Base-by-base conservation (phyloP, 106 monocot species). In the Alisma plantagoaquatica region DNA sequence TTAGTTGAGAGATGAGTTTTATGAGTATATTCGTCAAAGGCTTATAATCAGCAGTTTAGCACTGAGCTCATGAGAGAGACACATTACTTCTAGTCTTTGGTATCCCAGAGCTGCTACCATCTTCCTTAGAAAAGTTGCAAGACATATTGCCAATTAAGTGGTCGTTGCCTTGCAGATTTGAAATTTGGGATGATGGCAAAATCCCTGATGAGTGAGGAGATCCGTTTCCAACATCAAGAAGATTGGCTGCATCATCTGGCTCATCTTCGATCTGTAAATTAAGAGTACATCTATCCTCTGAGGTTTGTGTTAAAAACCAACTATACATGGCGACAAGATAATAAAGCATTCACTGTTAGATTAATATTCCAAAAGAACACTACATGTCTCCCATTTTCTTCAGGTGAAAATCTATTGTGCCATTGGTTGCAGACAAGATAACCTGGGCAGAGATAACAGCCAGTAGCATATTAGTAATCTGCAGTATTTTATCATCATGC, bases 1-100 rank as follows among this genome's bases (percentile, higher is more conserved):
- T 67, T 67, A 41, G 45, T 51, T n/a, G 78, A 78, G 52, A 68
- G 67, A 46, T 67, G 73, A 41, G 56, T 49, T 30, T 63, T 64
- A 61, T 75, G 56, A 46, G n/a, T n/a, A n/a, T n/a, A n/a, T n/a
- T n/a, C n/a, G n/a, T n/a, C n/a, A n/a, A n/a, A n/a, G n/a, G n/a
- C n/a, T n/a, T n/a, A n/a, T n/a, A n/a, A n/a, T n/a, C n/a, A n/a
- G n/a, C n/a, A n/a, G n/a, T n/a, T n/a, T n/a, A n/a, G n/a, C n/a
- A n/a, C n/a, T n/a, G n/a, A n/a, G n/a, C n/a, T n/a, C n/a, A n/a
- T n/a, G n/a, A n/a, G n/a, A n/a, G n/a, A n/a, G n/a, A n/a, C n/a
- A 10, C 61, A 59, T 0, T 46, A 9, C 57, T 56, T 54, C 55
- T 51, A 38, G 59, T 26, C 31, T 22, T 33, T 46, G 19, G 27